Evolutionary conservation across 1,139 yeast genomes (phyloP), one percentile per base, ranked within the genome.

Genomic region (Suhomyces kunorum): DNA sequence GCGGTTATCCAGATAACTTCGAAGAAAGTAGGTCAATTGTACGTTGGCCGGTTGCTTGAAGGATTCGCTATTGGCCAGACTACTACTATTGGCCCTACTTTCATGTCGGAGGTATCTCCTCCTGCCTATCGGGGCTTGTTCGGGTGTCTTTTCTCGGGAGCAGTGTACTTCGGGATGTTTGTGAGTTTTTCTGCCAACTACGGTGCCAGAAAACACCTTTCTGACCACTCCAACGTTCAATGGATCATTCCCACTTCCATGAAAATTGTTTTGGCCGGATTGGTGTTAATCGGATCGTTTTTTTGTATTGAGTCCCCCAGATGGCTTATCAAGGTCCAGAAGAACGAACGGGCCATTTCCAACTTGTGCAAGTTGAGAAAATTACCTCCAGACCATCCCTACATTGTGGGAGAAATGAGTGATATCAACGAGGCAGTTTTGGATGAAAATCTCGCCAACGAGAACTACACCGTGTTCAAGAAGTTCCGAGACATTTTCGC

Each of bases 61-160:
- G 80, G 81, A 8, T 54, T 77, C 19, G 80, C 80, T 6, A 63
- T 79, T 38, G 83, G 83, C 11, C 77, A 77, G 49, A 76, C 82
- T 11, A 70, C 79, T 6, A 75, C 80, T 17, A 71, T 75, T 43
- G 82, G 81, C 18, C 83, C 84, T 8, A 65, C 76, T 32, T 76
- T 76, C 49, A 57, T 76, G 48, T 66, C 79, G 6, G 83, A 78
- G 54, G 72, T 76, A 28, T 69, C 82, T 11, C 83, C 83, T 5
- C 65, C 68, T 37, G 64, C 73, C 12, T 70, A 75, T 43, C 68
- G 83, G 56, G 83, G 82, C 34, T 55, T 74, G 42, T 69, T 76
- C 46, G 65, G 67, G 17, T 74, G 78, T 57, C 59, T 76, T 30
- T 76, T 74, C 53, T 70, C 80, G 4, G 81, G 82, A 38, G 76